These are phyloP conservation scores for Pichia exigua DNA, from an alignment of 805 yeast species.

Conservation along the genomic window DNA sequence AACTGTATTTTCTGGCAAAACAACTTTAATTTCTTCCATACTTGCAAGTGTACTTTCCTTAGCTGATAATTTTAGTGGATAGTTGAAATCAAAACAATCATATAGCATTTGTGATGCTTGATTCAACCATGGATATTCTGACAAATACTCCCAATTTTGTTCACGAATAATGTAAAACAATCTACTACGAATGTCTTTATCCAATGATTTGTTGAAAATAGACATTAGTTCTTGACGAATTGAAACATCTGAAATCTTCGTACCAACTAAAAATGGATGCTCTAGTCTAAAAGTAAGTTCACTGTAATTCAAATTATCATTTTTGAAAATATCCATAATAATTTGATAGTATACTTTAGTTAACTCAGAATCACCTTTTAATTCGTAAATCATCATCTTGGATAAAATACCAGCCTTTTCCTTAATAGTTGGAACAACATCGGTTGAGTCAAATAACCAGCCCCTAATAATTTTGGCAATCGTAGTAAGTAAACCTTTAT, in stretches of 20 bases:
- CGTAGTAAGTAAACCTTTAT: conserved; percentile 62
- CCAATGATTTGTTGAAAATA: conserved; percentile 71
- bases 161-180: conserved; percentile 83
- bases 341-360: conserved; percentile 79
- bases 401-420: conserved; percentile 92
- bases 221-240: conserved; percentile 73
- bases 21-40: conserved; percentile 36
- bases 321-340: conserved; percentile 80
- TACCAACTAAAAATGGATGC: conserved; percentile 92
- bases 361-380: conserved; percentile 72
- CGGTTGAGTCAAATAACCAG: conserved; percentile 84
- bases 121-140: conserved; percentile 90
- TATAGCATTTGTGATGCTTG: conserved; percentile 84
- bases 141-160: conserved; percentile 94
- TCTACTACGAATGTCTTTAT: conserved; percentile 68
- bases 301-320: conserved; percentile 65
- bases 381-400: conserved; percentile 90
- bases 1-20: conserved; percentile 16
- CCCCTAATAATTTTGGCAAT: conserved; percentile 71
- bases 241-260: conserved; percentile 67
- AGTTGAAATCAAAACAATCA: conserved; percentile 59
- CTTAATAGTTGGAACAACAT: conserved; percentile 82
- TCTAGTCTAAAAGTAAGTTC: conserved; percentile 94
- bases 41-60: conserved; percentile 49
- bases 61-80: conserved; percentile 36